Evolutionary conservation across 306 rosid species (phyloP).

Genomic region (Nissolia schottii): DNA sequence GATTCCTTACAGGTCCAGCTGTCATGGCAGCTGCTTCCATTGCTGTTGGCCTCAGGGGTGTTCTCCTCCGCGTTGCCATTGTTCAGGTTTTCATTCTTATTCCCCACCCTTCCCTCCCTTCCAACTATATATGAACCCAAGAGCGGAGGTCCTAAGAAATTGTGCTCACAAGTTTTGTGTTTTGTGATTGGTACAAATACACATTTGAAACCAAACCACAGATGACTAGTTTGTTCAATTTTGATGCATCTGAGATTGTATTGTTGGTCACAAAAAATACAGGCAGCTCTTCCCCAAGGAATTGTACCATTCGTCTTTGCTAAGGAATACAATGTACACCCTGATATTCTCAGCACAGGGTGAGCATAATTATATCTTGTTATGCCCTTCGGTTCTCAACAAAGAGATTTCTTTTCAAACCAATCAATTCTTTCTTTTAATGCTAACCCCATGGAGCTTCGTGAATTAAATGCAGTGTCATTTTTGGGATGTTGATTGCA

Average conservation of each 20-base stretch:
- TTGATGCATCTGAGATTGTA: constrained; percentile 17
- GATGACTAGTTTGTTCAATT: constrained; percentile 31
- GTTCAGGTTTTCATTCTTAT: constrained; percentile 53
- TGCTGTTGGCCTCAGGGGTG: constrained; percentile 87
- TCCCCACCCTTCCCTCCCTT: no score
- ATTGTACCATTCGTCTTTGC: constrained; percentile 98
- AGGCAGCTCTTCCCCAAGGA: constrained; percentile 99
- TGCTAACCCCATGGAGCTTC: neutral
- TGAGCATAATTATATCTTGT: constrained; percentile 17
- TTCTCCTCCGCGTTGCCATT: constrained; percentile 86
- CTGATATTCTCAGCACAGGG: constrained; percentile 96
- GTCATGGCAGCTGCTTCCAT: constrained; percentile 98
- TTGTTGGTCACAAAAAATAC: constrained; percentile 28
- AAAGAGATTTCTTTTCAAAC: neutral
- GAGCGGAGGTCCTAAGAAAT: no score
- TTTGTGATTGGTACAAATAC: constrained; percentile 17
- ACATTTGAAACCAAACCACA: constrained; percentile 26
- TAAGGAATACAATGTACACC: constrained; percentile 80
- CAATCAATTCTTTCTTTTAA: neutral
- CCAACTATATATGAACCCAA: no score
- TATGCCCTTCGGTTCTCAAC: no score
- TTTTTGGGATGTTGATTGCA: constrained; percentile 89
- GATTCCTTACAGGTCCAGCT: constrained; percentile 99
- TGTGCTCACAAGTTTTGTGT: no score
- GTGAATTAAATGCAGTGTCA: constrained; percentile 60